Base-by-base conservation (phyloP, 108 stramenopile genomes). In the Mediolabrus comicus region DNA sequence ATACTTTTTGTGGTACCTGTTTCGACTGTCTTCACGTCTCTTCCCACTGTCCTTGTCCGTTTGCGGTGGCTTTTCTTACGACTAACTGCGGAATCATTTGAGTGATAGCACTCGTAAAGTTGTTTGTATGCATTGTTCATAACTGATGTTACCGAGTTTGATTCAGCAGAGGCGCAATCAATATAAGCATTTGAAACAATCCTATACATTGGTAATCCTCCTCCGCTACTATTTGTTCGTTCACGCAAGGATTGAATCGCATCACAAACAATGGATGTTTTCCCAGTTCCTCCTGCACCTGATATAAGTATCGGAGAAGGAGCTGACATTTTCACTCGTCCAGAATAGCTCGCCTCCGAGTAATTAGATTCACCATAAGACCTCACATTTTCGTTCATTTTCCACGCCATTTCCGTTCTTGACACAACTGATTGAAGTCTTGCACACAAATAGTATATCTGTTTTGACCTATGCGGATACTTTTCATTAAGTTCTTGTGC, bases 221-320 rank as follows among this genome's bases (percentile, higher is more conserved):
- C 14, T 30, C 19, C 24, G 34, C 17, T 31, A 39, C 8, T 17
- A n/a, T 53, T 32, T 19, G 55, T 62, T 39, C 61, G 17, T 43
- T 33, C 53, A 24, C 59, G 77, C 34, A 77, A 16, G 9, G 33
- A 31, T 16, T 77, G 28, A 30, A 88, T 10, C 4, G 80, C 58
- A 49, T 87, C 86, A 25, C 76, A 56, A 24, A 91, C 82, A 30
- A 88, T 55, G 22, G 72, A 74, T 0, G 84, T 86, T 49, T 91
- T 91, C 3, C 87, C 87, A 11, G 74, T 75, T 19, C 87, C 86
- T 13, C 51, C 41, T 29, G 84, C 65, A n/a, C 90, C 90, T 19
- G 74, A 64, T 14, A 86, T 62, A 53, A 88, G 76, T 33, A 91
- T 72, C 0, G 90, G 90, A 16, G 87, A 60, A n/a, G 89, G 86